Conservation (phyloP, 257 asterid species). For the Solanum dulcamara region DNA sequence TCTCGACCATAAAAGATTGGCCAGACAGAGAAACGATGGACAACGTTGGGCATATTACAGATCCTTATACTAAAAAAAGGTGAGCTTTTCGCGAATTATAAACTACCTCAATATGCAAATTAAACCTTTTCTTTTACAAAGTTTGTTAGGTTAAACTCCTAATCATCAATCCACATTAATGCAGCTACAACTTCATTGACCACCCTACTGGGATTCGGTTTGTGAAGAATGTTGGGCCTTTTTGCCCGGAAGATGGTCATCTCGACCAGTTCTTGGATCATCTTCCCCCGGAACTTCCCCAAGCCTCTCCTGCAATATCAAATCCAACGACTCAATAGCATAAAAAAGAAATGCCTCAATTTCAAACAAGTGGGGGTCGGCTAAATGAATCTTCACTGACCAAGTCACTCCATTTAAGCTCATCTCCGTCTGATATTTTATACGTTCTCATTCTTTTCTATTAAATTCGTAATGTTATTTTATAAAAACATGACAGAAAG, state of each 20-base stretch:
- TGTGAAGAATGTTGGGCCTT: conserved; percentile 21
- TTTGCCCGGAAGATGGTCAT: conserved; percentile 21
- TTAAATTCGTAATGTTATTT: background rate
- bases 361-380: background rate
- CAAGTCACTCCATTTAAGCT: background rate
- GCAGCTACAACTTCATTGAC: conserved; percentile 18
- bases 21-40: conserved; percentile 20
- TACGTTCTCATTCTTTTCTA: background rate
- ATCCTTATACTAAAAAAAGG: background rate
- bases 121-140: conserved; percentile 16
- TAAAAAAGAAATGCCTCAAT: background rate
- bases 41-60: conserved; percentile 11
- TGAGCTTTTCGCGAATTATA: conserved; percentile 14
- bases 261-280: conserved; percentile 51
- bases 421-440: background rate
- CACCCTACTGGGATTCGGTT: conserved; percentile 15
- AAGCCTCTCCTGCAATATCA: conserved; percentile 52
- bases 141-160: conserved; percentile 39
- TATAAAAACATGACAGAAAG: background rate
- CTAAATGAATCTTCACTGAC: background rate
- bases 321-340: background rate
- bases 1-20: conserved; percentile 45
- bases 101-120: conserved; percentile 34
- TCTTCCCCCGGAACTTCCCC: conserved; percentile 57
- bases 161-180: conserved; percentile 15